These are phyloP conservation scores for Monosporozyma servazzii DNA, from an alignment of 805 yeast species.

Conservation along the genomic window DNA sequence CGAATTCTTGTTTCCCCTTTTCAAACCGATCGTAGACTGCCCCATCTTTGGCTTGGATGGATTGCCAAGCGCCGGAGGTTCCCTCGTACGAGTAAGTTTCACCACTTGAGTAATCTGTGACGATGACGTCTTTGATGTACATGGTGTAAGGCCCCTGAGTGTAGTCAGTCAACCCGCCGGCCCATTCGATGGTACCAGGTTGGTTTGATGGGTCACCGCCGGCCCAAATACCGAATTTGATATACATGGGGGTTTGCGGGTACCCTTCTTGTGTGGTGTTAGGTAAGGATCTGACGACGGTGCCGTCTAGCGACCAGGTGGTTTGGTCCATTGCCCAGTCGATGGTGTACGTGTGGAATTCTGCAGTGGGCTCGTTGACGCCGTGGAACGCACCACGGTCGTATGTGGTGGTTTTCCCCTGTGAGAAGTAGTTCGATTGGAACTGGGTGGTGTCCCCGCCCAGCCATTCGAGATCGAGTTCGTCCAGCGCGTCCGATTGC, in stretches of 20 bases:
- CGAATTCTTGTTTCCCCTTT: constrained; percentile 38
- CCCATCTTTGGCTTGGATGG: constrained; percentile 51
- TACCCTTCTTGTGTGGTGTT: constrained; percentile 54
- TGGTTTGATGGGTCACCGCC: constrained; percentile 65
- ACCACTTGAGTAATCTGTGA: constrained; percentile 67
- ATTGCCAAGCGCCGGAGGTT: constrained; percentile 48
- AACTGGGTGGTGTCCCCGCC: constrained; percentile 71
- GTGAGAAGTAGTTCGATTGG: constrained; percentile 72
- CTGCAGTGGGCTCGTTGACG: constrained; percentile 44
- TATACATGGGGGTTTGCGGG: constrained; percentile 86
- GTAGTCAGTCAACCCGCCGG: constrained; percentile 67
- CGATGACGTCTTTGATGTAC: constrained; percentile 48
- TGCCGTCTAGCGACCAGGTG: constrained; percentile 69
- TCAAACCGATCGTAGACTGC: constrained; percentile 49
- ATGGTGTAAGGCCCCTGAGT: constrained; percentile 58
- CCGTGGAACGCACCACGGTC: constrained; percentile 70
- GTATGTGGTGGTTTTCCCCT: constrained; percentile 69
- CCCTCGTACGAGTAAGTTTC: constrained; percentile 46
- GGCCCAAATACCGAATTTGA: constrained; percentile 68
- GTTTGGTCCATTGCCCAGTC: constrained; percentile 69
- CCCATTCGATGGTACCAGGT: constrained; percentile 71
- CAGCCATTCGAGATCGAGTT: constrained; percentile 80
- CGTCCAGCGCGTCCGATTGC: constrained; percentile 81
- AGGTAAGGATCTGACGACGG: constrained; percentile 50
- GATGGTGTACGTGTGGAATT: constrained; percentile 68